phyloP scores from a whole-genome alignment of 495 filamentous ascomycete genomes.

The Penicillium maclennaniae region DNA sequence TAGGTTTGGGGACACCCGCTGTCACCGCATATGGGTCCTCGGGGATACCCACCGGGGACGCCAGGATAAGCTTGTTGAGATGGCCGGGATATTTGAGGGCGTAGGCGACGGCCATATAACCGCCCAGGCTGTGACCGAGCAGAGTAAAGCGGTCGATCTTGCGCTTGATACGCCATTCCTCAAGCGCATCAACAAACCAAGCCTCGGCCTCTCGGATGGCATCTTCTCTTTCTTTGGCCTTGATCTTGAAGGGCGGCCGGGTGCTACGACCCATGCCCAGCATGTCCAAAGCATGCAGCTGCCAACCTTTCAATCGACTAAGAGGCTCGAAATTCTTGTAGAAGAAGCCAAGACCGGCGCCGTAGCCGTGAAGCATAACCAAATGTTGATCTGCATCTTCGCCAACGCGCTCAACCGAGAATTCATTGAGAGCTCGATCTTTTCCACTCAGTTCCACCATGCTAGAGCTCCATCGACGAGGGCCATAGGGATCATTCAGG shows the following conservation, averaged over 20 bases:
- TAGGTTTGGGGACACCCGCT: slow-evolving; percentile 73
- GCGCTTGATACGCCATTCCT: slow-evolving; percentile 87
- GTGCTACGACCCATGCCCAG: slow-evolving; percentile 91
- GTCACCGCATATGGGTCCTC: slow-evolving; percentile 90
- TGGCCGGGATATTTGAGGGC: slow-evolving; percentile 92
- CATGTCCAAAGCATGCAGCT: slow-evolving; percentile 85
- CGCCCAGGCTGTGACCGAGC: slow-evolving; percentile 87
- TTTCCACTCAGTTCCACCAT: slow-evolving; percentile 82
- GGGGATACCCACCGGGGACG: slow-evolving; percentile 89
- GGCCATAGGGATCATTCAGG: slow-evolving; percentile 75
- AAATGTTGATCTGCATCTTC: slow-evolving; percentile 76
- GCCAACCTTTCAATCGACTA: slow-evolving; percentile 75
- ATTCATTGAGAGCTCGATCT: slow-evolving; percentile 86
- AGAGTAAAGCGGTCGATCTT: slow-evolving; percentile 92
- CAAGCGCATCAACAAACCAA: slow-evolving; percentile 94
- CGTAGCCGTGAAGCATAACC: slow-evolving; percentile 98
- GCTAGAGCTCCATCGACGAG: slow-evolving; percentile 78
- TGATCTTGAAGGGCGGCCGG: slow-evolving; percentile 76
- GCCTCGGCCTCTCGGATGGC: slow-evolving; percentile 89
- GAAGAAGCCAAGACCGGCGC: slow-evolving; percentile 92
- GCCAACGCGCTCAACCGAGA: slow-evolving; percentile 78
- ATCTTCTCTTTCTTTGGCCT: slow-evolving; percentile 72
- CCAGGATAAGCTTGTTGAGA: slow-evolving; percentile 92
- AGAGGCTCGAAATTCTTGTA: slow-evolving; percentile 95
- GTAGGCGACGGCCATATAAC: slow-evolving; percentile 91